Evolutionary conservation across 352 stramenopile genomes (phyloP), one percentile per base, ranked within the genome.

Genomic region (Halophytophthora polymorphica): DNA sequence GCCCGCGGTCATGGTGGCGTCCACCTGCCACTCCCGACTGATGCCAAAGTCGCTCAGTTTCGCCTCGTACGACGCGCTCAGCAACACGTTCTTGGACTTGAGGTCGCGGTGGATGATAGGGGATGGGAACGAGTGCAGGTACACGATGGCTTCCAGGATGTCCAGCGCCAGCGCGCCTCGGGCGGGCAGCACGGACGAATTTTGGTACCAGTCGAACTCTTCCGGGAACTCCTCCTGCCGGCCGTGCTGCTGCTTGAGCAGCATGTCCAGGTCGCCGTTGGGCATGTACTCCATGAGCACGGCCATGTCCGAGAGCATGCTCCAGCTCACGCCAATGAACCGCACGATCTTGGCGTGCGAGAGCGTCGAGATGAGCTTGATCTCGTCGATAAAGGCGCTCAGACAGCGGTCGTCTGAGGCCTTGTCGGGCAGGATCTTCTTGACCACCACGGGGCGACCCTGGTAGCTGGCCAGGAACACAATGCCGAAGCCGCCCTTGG

Each of bases 1-100:
- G 7, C 77, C 81, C 6, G 77, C 81, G 6, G 83, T 90, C 81
- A 90, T 91, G 0, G 83, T 92, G 0, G 68, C 74, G 34, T 93
- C 79, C 36, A 90, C 75, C 28, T 74, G 67, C 78, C 77, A 85
- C 59, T 91, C 78, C 14, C 75, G 75, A 56, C 76, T 89, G 50
- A 89, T 67, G n/a, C 84, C 84, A 61, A 94, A 94, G 53, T 94
- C 80, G 34, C 71, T 91, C 41, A 92, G 52, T 56, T 94, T 94
- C 19, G 82, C 79, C 42, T 83, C 72, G 49, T 81, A 89, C 2
- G 61, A 72, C 21, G 73, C 21, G 40, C 74, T 78, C 4, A 92
- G 53, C 23, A 92, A 55, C 46, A 92, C 75, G 40, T 92, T 92
- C 69, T 82, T 88, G 3, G 67, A 71, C 70, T 91, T 91, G 33